Evolutionary conservation across 805 yeast genomes (phyloP).

Genomic region (Monosporozyma unispora): DNA sequence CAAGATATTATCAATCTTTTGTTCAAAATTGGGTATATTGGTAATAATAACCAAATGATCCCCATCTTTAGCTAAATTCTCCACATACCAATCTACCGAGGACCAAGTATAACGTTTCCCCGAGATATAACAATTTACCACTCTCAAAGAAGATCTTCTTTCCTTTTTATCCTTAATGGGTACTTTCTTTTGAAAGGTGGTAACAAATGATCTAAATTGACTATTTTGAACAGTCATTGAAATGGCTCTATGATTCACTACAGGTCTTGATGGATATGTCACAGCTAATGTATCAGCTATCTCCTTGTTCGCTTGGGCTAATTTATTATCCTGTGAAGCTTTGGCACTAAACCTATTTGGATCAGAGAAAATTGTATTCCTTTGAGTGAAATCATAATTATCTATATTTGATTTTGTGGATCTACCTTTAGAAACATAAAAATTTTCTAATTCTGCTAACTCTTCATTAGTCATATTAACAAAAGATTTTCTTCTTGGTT

Average conservation of each 20-base stretch:
- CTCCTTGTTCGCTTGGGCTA: slow-evolving; percentile 4
- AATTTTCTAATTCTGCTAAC: slow-evolving; percentile 23
- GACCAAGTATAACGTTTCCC: slow-evolving; percentile 71
- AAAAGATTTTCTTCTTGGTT: slow-evolving; percentile 20
- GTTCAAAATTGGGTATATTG: slow-evolving; percentile 34
- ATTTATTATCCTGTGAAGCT: neutral
- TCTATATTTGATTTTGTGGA: slow-evolving; percentile 17
- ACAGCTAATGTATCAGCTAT: slow-evolving; percentile 18
- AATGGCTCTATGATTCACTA: slow-evolving; percentile 23
- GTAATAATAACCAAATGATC: slow-evolving; percentile 56
- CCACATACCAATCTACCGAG: slow-evolving; percentile 59
- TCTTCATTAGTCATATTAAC: slow-evolving; percentile 29
- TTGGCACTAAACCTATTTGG: slow-evolving; percentile 1
- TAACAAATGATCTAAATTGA: slow-evolving; percentile 13
- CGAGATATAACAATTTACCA: slow-evolving; percentile 49
- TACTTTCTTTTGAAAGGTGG: slow-evolving; percentile 4
- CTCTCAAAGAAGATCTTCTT: slow-evolving; percentile 27
- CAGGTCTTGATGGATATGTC: slow-evolving; percentile 30
- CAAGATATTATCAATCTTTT: slow-evolving; percentile 9
- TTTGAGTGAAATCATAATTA: slow-evolving; percentile 27
- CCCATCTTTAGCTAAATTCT: slow-evolving; percentile 47
- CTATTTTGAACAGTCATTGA: slow-evolving; percentile 17
- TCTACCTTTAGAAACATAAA: slow-evolving; percentile 21
- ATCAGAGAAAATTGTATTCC: slow-evolving; percentile 15
- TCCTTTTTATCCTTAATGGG: slow-evolving; percentile 7